Evolutionary conservation across 768 basidiomycete genomes (phyloP).

Genomic region (Boletus reticuloceps): DNA sequence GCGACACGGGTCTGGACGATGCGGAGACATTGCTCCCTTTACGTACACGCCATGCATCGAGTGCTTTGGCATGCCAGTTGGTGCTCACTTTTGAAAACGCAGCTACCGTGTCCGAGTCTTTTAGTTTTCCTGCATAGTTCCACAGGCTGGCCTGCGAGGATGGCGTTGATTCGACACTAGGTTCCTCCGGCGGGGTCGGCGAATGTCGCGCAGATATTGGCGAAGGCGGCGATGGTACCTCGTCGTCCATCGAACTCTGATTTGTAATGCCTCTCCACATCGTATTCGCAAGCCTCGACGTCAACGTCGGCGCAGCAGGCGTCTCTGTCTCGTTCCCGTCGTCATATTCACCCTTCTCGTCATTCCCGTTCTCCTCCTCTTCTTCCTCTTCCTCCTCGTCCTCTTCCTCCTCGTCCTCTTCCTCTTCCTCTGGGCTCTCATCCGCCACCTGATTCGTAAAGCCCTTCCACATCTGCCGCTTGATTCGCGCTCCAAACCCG

Average conservation of each 20-base stretch:
- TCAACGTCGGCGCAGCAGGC: conserved; percentile 36
- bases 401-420: conserved; percentile 36
- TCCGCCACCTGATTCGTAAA: conserved; percentile 52
- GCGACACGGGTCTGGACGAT: not conserved
- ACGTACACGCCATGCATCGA: conserved; percentile 30
- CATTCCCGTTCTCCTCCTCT: conserved; percentile 30
- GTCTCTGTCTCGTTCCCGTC: conserved; percentile 49
- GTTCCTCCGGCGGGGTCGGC: conserved; percentile 20
- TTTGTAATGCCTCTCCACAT: conserved; percentile 79
- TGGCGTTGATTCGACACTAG: conserved; percentile 13
- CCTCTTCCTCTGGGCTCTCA: conserved; percentile 29
- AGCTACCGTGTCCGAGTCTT: conserved; percentile 70
- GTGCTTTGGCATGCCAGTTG: conserved; percentile 70
- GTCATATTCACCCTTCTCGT: conserved; percentile 28
- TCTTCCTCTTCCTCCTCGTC: conserved; percentile 40
- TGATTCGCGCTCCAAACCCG: conserved; percentile 55
- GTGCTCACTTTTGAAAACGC: conserved; percentile 69
- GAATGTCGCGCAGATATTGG: conserved; percentile 32
- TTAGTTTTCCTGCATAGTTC: conserved; percentile 72
- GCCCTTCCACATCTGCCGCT: conserved; percentile 64
- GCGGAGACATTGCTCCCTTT: conserved; percentile 11
- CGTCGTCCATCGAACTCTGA: conserved; percentile 67
- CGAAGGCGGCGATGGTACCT: conserved; percentile 41
- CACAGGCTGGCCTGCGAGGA: conserved; percentile 47
- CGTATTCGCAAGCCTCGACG: conserved; percentile 55